Evolutionary conservation across 352 stramenopile species (phyloP).

Genomic region (Phytopythium chamaehyphon): DNA sequence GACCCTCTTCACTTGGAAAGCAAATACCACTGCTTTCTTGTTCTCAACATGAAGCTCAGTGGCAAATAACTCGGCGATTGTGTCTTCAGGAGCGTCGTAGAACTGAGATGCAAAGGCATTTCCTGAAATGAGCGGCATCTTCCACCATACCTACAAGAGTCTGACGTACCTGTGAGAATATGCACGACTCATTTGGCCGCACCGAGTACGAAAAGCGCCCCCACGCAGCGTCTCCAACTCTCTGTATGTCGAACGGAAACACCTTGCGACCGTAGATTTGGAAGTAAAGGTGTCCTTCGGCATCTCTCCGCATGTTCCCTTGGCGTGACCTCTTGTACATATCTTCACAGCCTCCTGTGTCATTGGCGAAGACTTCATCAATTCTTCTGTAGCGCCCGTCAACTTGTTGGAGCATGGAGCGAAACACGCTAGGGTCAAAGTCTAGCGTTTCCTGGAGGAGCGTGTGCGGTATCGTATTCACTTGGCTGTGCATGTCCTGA

Average conservation of each 20-base stretch:
- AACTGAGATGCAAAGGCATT: background rate
- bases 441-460: background rate
- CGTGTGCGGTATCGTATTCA: background rate
- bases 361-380: background rate
- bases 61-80: constrained; percentile 51
- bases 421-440: background rate
- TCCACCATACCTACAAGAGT: no score
- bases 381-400: background rate
- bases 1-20: constrained; percentile 52
- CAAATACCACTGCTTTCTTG: constrained; percentile 34
- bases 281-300: constrained; percentile 2
- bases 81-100: constrained; percentile 24
- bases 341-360: background rate
- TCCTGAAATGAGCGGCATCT: no score
- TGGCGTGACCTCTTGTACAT: background rate
- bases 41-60: constrained; percentile 42
- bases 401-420: background rate
- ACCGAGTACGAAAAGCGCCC: constrained; percentile 5
- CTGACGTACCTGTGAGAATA: background rate
- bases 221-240: constrained; percentile 1
- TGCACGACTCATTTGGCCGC: constrained; percentile 2
- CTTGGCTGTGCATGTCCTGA: background rate
- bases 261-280: constrained; percentile 8
- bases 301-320: background rate
- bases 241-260: constrained; percentile 7